A percentile compares a stretch with the other conserved stretches of the same genome.
Evolutionary conservation across 2,329 filamentous ascomycete genomes (phyloP).

Genomic region (Geosmithia putterillii): DNA sequence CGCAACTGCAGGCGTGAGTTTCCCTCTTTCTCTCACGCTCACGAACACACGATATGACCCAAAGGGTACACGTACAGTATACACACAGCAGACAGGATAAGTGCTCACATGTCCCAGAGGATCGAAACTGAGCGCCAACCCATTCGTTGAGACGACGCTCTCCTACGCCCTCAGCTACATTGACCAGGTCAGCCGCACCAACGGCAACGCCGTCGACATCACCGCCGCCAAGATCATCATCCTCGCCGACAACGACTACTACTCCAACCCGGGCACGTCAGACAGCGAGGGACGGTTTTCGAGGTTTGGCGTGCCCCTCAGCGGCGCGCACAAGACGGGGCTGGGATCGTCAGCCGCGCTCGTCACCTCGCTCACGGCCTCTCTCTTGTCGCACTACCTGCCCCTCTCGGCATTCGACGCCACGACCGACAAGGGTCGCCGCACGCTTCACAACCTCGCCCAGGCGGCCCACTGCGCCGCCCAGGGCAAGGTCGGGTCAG

Average conservation of each 20-base stretch:
- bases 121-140: constrained; percentile 43
- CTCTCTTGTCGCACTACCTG: constrained; percentile 66
- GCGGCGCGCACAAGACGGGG: constrained; percentile 84
- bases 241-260: constrained; percentile 93
- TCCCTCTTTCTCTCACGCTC: not conserved
- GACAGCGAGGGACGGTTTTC: constrained; percentile 45
- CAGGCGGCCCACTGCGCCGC: constrained; percentile 91
- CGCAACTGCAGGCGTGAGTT: constrained; percentile 66
- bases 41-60: not conserved
- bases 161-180: constrained; percentile 81
- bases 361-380: constrained; percentile 74
- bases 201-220: constrained; percentile 50
- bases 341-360: constrained; percentile 90
- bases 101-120: constrained; percentile 22
- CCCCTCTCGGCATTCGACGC: constrained; percentile 45
- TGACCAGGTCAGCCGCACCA: constrained; percentile 25
- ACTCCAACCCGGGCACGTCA: constrained; percentile 45
- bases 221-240: constrained; percentile 67
- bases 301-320: constrained; percentile 63
- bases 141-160: constrained; percentile 86
- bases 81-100: too few species aligned
- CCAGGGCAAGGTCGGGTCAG: constrained; percentile 91
- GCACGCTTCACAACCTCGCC: constrained; percentile 76
- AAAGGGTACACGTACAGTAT: too few species aligned
- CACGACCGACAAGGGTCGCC: constrained; percentile 35